A percentile compares a stretch with the other conserved stretches of the same genome.
Conservation (phyloP, 2,329 filamentous ascomycete species). For the Colletotrichum brevisporum region DNA sequence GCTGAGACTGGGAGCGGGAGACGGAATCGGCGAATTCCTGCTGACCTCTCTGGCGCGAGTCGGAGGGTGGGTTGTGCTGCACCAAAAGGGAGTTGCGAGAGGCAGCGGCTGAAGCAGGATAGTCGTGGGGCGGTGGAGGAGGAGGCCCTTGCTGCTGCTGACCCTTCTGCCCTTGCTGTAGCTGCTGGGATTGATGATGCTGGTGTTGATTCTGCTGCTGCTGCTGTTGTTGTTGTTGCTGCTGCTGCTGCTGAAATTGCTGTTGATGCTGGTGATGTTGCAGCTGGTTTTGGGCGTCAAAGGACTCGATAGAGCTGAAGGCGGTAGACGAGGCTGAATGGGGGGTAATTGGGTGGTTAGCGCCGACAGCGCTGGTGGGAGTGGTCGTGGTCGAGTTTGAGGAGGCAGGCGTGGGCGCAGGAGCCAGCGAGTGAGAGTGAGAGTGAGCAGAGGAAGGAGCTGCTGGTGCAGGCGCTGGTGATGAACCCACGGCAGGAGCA, state of each 20-base stretch:
- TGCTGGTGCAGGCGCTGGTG: slow-evolving; percentile 3
- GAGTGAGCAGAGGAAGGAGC: slow-evolving; percentile 32
- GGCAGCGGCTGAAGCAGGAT: slow-evolving; percentile 49
- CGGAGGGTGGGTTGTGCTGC: slow-evolving; percentile 45
- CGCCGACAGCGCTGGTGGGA: slow-evolving; percentile 43
- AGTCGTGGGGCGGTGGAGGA: slow-evolving; percentile 43
- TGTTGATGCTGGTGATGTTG: slow-evolving; percentile 45
- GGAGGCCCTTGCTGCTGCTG: slow-evolving; percentile 49
- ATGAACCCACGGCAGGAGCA: slow-evolving; percentile 44
- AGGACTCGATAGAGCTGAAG: slow-evolving; percentile 64
- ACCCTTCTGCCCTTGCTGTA: slow-evolving; percentile 49
- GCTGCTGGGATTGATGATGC: slow-evolving; percentile 48
- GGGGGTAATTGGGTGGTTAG: slow-evolving; percentile 50
- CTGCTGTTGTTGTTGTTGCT: slow-evolving; percentile 44
- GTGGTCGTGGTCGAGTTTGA: slow-evolving; percentile 36
- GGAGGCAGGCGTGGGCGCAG: slow-evolving; percentile 42
- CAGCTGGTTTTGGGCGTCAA: slow-evolving; percentile 50
- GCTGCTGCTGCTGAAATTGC: slow-evolving; percentile 26
- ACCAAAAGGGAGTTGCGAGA: slow-evolving; percentile 48
- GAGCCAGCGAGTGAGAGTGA: slow-evolving; percentile 33
- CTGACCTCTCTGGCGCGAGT: slow-evolving; percentile 53
- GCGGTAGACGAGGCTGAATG: slow-evolving; percentile 63
- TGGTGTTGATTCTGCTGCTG: slow-evolving; percentile 49
- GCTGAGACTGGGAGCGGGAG: slow-evolving; percentile 67
- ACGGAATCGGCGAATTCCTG: slow-evolving; percentile 64